A percentile compares a stretch with the other conserved stretches of the same genome.
Conservation (phyloP, 345 rosid species). For the Erysimum cheiranthoides region DNA sequence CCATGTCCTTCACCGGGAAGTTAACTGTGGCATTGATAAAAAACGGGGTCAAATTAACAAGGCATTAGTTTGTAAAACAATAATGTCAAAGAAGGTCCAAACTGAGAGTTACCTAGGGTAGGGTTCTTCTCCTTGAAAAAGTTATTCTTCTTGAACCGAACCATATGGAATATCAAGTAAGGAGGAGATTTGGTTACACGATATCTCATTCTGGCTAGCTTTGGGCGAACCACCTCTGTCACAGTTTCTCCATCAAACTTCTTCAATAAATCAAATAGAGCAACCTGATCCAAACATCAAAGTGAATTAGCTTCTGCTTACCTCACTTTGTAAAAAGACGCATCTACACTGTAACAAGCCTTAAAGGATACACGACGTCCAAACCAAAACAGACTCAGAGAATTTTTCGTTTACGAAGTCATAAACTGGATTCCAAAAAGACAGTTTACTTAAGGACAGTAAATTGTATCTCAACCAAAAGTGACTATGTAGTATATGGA, state of each 20-base stretch:
- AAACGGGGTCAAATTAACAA: neutral
- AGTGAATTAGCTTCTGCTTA: slow-evolving; percentile 26
- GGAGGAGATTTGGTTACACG: slow-evolving; percentile 76
- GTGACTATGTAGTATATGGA: neutral
- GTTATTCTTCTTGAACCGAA: slow-evolving; percentile 88
- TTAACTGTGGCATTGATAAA: slow-evolving; percentile 62
- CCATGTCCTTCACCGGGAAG: slow-evolving; percentile 95
- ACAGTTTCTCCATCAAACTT: slow-evolving; percentile 92
- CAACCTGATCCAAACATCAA: slow-evolving; percentile 62
- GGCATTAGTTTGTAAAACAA: neutral
- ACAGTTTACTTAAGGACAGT: neutral
- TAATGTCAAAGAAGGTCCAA: neutral
- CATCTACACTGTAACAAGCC: slow-evolving; percentile 2
- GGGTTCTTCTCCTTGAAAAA: slow-evolving; percentile 97
- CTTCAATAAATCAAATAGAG: slow-evolving; percentile 85
- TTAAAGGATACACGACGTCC: slow-evolving; percentile 1
- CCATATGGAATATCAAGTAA: slow-evolving; percentile 90
- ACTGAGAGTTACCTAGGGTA: slow-evolving; percentile 68
- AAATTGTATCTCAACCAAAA: neutral
- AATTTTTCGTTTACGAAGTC: slow-evolving; percentile 12
- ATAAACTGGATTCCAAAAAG: neutral
- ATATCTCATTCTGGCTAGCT: slow-evolving; percentile 80
- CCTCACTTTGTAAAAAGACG: slow-evolving; percentile 1
- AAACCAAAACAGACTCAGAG: neutral
- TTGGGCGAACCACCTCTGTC: slow-evolving; percentile 94